These are phyloP conservation scores for Lecanicillium sp. DNA, from an alignment of 2,329 filamentous ascomycete genomes.

Conservation along the genomic window DNA sequence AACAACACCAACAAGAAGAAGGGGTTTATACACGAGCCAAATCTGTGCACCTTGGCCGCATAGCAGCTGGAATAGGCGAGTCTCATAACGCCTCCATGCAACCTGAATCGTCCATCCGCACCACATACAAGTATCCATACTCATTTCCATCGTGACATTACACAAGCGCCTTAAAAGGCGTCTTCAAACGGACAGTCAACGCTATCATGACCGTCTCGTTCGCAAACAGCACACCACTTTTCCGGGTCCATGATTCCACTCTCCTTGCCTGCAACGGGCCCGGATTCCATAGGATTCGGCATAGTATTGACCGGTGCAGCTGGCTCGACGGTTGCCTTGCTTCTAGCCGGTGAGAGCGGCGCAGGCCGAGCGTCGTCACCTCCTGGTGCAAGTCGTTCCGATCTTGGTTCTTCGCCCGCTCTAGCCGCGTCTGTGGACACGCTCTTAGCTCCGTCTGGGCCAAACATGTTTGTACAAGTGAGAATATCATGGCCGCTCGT, in stretches of 20 bases:
- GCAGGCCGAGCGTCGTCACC: conserved; percentile 41
- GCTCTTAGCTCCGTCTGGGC: conserved; percentile 30
- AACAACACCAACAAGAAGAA: neutral
- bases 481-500: conserved; percentile 86
- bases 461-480: conserved; percentile 87
- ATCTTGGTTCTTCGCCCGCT: conserved; percentile 29
- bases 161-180: conserved; percentile 44
- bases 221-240: conserved; percentile 96
- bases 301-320: conserved; percentile 38
- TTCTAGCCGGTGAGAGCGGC: conserved; percentile 44
- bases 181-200: conserved; percentile 93
- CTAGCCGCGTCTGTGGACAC: conserved; percentile 16
- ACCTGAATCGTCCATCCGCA: neutral
- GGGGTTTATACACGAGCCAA: too few species aligned
- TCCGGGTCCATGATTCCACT: conserved; percentile 70
- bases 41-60: neutral
- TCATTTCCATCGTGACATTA: neutral
- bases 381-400: conserved; percentile 13
- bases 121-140: neutral
- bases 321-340: conserved; percentile 30
- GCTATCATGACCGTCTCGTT: conserved; percentile 92
- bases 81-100: too few species aligned
- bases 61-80: too few species aligned
- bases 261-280: conserved; percentile 68
- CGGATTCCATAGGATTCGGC: conserved; percentile 55